Evolutionary conservation across 164 flowering plant genomes (phyloP), one percentile per base, ranked within the genome.

Genomic region (Santalum album): DNA sequence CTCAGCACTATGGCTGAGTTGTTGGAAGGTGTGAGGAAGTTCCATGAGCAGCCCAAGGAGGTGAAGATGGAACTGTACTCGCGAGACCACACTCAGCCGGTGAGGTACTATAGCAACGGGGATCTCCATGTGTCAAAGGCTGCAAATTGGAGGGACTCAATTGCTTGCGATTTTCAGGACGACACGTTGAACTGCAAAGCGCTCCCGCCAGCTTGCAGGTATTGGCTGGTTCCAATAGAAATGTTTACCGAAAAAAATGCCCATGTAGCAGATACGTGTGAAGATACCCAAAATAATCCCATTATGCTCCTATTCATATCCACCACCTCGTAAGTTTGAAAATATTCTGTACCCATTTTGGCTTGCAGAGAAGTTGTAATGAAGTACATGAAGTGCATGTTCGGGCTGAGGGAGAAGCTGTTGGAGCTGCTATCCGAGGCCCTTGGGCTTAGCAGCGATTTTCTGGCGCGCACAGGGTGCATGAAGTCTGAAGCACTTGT

Each of bases 81-180:
- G 0, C 51, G 57, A 3, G 70, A 66, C 15, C 21, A 25, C 3
- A 39, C 50, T 12, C n/a, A 40, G 6, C 35, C 12, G 22, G 70
- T 70, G 9, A 38, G 56, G 36, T 70, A 42, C 49, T 62, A 45
- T 53, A 20, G 61, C 49, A 69, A 69, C 49, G 62, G 58, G n/a
- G 36, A 46, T 12, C 27, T 64, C 25, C 48, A 53, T 17, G 39
- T 52, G 0, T 45, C 67, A n/a, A 66, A 64, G 23, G 29, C 65
- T 6, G 76, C 74, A n/a, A 57, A 60, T 29, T 75, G 79, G 65
- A 64, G 72, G 62, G 72, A 68, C 55, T 48, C 64, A 4, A 44
- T 68, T 12, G n/a, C 55, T 12, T 67, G 57, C 38, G 49, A 59
- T 12, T 67, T 64, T 57, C 29, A 12, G 0, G 69, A 64, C 12